Percentiles rank a stretch among this genome's conserved stretches.
These are phyloP conservation scores for Calocera viscosa DNA, from an alignment of 768 basidiomycete species.

Conservation along the genomic window DNA sequence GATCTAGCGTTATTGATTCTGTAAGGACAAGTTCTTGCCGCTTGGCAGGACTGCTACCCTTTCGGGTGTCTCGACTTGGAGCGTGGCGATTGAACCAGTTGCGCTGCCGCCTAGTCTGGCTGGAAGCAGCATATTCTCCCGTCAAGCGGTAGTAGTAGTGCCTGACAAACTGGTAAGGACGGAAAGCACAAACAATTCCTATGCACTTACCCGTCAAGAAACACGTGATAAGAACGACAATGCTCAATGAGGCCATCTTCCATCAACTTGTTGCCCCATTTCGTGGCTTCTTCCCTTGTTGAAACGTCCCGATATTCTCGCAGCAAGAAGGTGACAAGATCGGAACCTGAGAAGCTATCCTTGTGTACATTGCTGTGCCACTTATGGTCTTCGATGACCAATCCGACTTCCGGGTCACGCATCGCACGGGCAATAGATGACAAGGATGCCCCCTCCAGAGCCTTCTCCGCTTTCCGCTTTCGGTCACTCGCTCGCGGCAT, in stretches of 20 bases:
- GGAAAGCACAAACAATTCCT: background rate
- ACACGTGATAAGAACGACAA: slow-evolving; percentile 61
- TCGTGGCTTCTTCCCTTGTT: slow-evolving; percentile 62
- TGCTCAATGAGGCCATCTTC: slow-evolving; percentile 82
- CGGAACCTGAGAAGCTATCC: slow-evolving; percentile 78
- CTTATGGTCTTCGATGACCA: slow-evolving; percentile 69
- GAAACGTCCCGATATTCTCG: slow-evolving; percentile 82
- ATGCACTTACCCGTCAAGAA: slow-evolving; percentile 65
- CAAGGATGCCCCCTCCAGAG: slow-evolving; percentile 54
- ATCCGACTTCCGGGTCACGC: slow-evolving; percentile 63
- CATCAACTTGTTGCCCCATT: slow-evolving; percentile 63
- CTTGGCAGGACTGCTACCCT: slow-evolving; percentile 19
- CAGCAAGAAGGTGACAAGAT: slow-evolving; percentile 86
- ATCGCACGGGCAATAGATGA: slow-evolving; percentile 64
- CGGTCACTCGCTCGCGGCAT: slow-evolving; percentile 38
- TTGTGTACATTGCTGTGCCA: slow-evolving; percentile 68
- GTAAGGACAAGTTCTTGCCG: slow-evolving; percentile 59
- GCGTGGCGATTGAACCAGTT: background rate
- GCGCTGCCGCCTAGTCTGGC: slow-evolving; percentile 16
- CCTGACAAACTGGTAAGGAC: slow-evolving; percentile 27
- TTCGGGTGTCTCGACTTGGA: background rate
- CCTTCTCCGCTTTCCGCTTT: slow-evolving; percentile 67
- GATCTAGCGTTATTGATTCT: slow-evolving; percentile 82
- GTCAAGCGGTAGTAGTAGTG: slow-evolving; percentile 82
- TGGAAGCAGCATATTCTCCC: slow-evolving; percentile 58